Evolutionary conservation across 2,329 filamentous ascomycete species (phyloP), one percentile per base, ranked within the genome.

Genomic region (Hypoxylon sp.): DNA sequence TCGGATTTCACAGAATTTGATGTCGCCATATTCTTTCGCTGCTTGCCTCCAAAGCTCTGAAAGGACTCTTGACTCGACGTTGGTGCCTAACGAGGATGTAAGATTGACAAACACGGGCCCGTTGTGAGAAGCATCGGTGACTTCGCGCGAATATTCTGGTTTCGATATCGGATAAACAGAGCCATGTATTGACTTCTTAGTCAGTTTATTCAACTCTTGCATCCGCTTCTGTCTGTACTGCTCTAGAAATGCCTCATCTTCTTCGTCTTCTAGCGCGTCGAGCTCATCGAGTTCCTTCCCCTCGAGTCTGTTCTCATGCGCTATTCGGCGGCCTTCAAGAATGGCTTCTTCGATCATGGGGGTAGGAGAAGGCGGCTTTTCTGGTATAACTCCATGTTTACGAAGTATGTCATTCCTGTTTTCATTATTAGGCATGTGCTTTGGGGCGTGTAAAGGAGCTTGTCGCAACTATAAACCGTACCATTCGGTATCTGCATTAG

Each of bases 401-500:
- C 96, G 93, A 64, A 99, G 90, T 77, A 99, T 99, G 75, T 99
- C 96, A 80, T 99, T 99, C 95, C 95, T 98, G 73, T 65, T 31
- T 54, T 69, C 64, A 30, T 72, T 44, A 25, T 69, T 56, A 69
- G 61, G 40, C 17, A 22, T 31, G 30, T 42, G 31, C 20, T 50
- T 49, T 40, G n/a, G 1, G n/a, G 10, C 17, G 35, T 4, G 1
- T 3, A 2, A 17, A 58, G 8, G 8, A 3, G 35, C n/a, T 51
- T 33, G 20, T 20, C 35, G 27, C n/a, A 5, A 2, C 65, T 70
- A 20, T 55, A 59, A 46, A 20, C 37, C 70, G 66, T 84, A 95
- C 96, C 96, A 99, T 91, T 99, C 96, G 71, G 96, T 99, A 79
- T 99, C 96, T 70, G 94, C 96, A 78, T 98, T 97, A 33, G 95